Evolutionary conservation across 306 rosid genomes (phyloP), one percentile per base, ranked within the genome.

Genomic region (Ceratonia siliqua): DNA sequence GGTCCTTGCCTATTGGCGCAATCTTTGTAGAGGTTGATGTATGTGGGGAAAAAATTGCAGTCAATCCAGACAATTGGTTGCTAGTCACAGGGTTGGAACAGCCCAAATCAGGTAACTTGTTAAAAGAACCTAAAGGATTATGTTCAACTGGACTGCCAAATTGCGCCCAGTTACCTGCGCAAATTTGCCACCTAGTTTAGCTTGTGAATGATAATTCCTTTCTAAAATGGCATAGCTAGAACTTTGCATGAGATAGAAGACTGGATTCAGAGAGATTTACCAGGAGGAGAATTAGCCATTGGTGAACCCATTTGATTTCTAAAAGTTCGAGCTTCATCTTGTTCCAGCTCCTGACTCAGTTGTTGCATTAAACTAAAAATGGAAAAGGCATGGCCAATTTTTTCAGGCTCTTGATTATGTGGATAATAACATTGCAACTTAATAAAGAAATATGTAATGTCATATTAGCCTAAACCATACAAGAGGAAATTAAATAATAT

Each of bases 1-100:
- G 89, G 76, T 93, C 97, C 85, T 93, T 93, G 41, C 98, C 98
- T 55, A 93, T 93, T 0, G 98, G 98, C 17, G 93, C 92, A 75
- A 91, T 82, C 85, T 88, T 93, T 72, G 92, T 45, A 68, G 97
- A 84, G 53, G 81, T 83, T 53, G 97, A 68, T 30, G 87, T 50
- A 70, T 86, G 95, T 8, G 87, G 87, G 3, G 90, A 91, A 49
- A 91, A 97, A 85, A 93, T 83, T 53, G 98, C 88, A 79, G 96
- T 90, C 82, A 93, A 79, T 65, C 97, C 98, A 73, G 91, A 75
- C 83, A 91, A 77, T 77, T 89, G 89, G 80, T 80, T 87, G 85
- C 90, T 75, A 75, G 62, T 86, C 33, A 86, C 77, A 56, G 97
- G 98, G 82, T 92, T 91, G 66, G 77, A 82, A 84, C 76, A 77